phyloP scores from a whole-genome alignment of 2,329 filamentous ascomycete species.

The Fusarium dimerum region DNA sequence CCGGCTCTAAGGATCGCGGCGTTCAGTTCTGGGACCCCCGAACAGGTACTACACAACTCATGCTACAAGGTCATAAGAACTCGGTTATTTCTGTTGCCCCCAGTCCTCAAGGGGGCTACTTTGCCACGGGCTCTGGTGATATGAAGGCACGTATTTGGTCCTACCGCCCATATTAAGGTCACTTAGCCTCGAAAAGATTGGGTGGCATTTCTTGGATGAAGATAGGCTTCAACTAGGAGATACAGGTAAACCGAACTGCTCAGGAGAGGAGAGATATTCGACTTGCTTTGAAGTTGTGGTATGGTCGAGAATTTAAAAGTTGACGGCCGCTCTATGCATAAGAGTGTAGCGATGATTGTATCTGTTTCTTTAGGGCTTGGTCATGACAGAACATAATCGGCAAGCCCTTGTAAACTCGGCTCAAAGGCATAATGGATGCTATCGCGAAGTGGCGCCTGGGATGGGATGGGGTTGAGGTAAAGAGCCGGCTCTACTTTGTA shows the following conservation, averaged over 20 bases:
- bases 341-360: constrained; percentile 19
- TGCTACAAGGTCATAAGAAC: constrained; percentile 99
- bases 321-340: constrained; percentile 11
- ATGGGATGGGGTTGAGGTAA: constrained; percentile 20
- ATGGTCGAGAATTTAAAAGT: constrained; percentile 1
- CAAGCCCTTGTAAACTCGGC: constrained; percentile 8
- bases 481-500: constrained; percentile 28
- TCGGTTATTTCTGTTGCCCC: constrained; percentile 97
- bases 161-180: constrained; percentile 55
- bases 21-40: constrained; percentile 99
- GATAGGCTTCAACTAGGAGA: too few relatives aligned
- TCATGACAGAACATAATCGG: constrained; percentile 15
- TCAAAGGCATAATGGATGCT: constrained; percentile 21
- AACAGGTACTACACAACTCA: constrained; percentile 91
- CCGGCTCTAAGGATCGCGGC: constrained; percentile 93
- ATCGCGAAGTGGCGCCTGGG: constrained; percentile 30
- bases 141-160: constrained; percentile 98
- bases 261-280: neutral
- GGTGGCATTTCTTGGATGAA: constrained; percentile 8
- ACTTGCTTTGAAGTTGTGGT: neutral
- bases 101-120: constrained; percentile 82
- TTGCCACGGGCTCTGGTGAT: constrained; percentile 95
- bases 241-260: neutral
- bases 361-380: constrained; percentile 26
- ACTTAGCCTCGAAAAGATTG: constrained; percentile 19